Evolutionary conservation across 2,329 filamentous ascomycete species (phyloP).

Genomic region (Samsoniella hepiali): DNA sequence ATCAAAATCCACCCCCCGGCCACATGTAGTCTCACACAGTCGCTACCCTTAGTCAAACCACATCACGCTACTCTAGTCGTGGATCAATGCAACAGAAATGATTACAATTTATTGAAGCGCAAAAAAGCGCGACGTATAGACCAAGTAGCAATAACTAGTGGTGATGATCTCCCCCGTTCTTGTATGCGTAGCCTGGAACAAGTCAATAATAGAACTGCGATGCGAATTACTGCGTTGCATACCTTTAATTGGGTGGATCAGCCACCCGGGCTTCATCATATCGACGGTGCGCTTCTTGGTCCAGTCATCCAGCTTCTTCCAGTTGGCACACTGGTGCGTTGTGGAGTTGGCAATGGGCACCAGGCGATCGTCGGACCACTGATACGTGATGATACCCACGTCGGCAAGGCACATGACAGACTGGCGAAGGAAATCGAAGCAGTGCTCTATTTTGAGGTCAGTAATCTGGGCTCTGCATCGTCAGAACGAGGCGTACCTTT

Average conservation of each 20-base stretch:
- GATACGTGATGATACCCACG: slow-evolving; percentile 17
- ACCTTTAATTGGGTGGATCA: slow-evolving; percentile 7
- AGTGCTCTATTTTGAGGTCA: slow-evolving; percentile 4
- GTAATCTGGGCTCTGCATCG: neutral
- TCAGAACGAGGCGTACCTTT: slow-evolving; percentile 1
- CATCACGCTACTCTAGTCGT: too few relatives aligned
- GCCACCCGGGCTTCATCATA: slow-evolving; percentile 17
- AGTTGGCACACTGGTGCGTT: slow-evolving; percentile 20
- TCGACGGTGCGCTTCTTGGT: slow-evolving; percentile 16
- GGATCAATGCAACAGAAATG: neutral
- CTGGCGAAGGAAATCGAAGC: slow-evolving; percentile 17
- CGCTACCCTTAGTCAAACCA: too few relatives aligned
- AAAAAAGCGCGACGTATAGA: neutral
- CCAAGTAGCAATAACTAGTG: neutral
- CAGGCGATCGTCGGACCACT: slow-evolving; percentile 15
- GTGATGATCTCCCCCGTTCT: slow-evolving; percentile 7
- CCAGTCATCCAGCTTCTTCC: slow-evolving; percentile 18
- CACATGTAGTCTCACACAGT: too few relatives aligned
- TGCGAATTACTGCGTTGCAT: neutral
- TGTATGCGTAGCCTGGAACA: slow-evolving; percentile 4
- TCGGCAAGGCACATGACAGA: slow-evolving; percentile 16
- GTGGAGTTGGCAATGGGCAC: slow-evolving; percentile 18
- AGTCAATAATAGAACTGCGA: neutral
- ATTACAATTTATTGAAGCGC: neutral
- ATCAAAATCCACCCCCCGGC: too few relatives aligned